These are phyloP conservation scores for Phaeophleospora eucalypticola DNA, from an alignment of 2,329 filamentous ascomycete species.

Conservation along the genomic window DNA sequence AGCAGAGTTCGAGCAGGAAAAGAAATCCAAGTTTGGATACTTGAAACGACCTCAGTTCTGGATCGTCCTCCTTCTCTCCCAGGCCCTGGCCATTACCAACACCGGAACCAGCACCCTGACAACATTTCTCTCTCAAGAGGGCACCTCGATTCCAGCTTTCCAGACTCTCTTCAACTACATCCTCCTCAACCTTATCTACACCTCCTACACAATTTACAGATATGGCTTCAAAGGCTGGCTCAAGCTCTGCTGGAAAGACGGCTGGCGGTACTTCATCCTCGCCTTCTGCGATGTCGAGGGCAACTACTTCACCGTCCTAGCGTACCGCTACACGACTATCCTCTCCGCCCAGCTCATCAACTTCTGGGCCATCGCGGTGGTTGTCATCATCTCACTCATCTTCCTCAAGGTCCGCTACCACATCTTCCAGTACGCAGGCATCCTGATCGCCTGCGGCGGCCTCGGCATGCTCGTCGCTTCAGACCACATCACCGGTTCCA, in stretches of 20 bases:
- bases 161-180: slow-evolving; percentile 95
- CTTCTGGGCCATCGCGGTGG: slow-evolving; percentile 96
- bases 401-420: slow-evolving; percentile 88
- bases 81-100: slow-evolving; percentile 83
- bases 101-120: slow-evolving; percentile 91
- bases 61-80: slow-evolving; percentile 68
- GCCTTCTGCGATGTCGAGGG: slow-evolving; percentile 92
- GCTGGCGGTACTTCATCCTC: slow-evolving; percentile 92
- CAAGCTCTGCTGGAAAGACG: slow-evolving; percentile 61
- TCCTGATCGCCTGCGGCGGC: slow-evolving; percentile 85
- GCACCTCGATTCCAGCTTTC: slow-evolving; percentile 86
- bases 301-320: slow-evolving; percentile 96
- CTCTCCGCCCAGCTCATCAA: slow-evolving; percentile 93
- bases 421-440: slow-evolving; percentile 76
- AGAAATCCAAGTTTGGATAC: slow-evolving; percentile 60
- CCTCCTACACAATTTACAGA: slow-evolving; percentile 69
- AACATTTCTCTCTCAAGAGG: slow-evolving; percentile 61
- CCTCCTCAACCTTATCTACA: slow-evolving; percentile 76
- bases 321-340: slow-evolving; percentile 88
- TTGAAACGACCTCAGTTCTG: slow-evolving; percentile 84
- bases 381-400: slow-evolving; percentile 77
- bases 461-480: slow-evolving; percentile 82
- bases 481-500: slow-evolving; percentile 76
- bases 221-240: slow-evolving; percentile 72
- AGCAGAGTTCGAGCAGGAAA: slow-evolving; percentile 39